Conservation (phyloP, 805 yeast species). For the Lipomyces yamadae region DNA sequence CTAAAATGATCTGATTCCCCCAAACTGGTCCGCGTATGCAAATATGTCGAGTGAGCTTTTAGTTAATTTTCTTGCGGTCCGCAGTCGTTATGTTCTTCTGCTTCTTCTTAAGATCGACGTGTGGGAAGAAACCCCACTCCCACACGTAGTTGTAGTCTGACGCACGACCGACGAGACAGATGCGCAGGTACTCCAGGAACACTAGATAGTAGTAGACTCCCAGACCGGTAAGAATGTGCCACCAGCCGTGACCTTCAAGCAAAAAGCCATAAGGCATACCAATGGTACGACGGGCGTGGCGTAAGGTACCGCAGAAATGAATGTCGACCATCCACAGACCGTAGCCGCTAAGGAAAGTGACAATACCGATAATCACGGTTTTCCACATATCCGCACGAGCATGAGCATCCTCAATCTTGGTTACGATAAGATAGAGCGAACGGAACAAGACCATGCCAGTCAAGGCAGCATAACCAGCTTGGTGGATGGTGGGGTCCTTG, state of each 20-base stretch:
- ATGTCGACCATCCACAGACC: slow-evolving; percentile 89
- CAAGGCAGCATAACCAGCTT: slow-evolving; percentile 77
- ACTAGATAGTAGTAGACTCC: slow-evolving; percentile 87
- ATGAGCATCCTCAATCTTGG: slow-evolving; percentile 56
- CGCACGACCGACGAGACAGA: slow-evolving; percentile 64
- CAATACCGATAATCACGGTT: slow-evolving; percentile 64
- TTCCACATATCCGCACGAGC: slow-evolving; percentile 57
- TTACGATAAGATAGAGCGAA: slow-evolving; percentile 57
- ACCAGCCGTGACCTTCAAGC: slow-evolving; percentile 95
- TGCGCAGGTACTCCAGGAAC: slow-evolving; percentile 74
- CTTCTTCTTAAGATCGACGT: slow-evolving; percentile 41
- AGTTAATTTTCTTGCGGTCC: slow-evolving; percentile 22
- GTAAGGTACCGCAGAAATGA: slow-evolving; percentile 68
- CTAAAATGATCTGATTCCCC: neutral
- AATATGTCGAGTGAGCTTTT: neutral
- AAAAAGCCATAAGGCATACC: slow-evolving; percentile 88
- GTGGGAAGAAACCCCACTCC: slow-evolving; percentile 62
- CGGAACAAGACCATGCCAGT: slow-evolving; percentile 73
- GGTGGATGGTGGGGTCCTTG: slow-evolving; percentile 87
- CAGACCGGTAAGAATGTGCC: slow-evolving; percentile 74
- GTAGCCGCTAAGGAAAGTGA: slow-evolving; percentile 73
- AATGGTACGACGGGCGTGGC: slow-evolving; percentile 60
- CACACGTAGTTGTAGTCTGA: slow-evolving; percentile 62
- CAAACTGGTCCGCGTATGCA: neutral
- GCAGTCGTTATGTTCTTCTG: neutral